A percentile compares a stretch with the other conserved stretches of the same genome.
These are phyloP conservation scores for Coemansia sp. DNA, from an alignment of 192 early-diverging fungal species.

Conservation along the genomic window DNA sequence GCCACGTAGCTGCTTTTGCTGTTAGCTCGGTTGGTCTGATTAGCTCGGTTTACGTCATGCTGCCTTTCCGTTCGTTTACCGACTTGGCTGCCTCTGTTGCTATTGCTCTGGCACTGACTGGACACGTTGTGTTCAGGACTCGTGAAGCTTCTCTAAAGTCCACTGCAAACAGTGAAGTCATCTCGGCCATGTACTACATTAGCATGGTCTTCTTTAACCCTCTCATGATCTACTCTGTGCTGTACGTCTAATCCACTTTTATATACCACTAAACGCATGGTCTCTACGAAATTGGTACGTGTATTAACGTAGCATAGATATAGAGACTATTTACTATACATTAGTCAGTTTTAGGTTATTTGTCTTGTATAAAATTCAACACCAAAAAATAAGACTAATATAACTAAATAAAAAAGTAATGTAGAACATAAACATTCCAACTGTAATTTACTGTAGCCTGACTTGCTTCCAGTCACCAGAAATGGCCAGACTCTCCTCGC, in stretches of 20 bases:
- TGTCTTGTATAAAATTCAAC: neutral
- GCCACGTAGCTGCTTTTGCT: neutral
- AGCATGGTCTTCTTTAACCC: constrained; percentile 10
- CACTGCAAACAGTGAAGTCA: neutral
- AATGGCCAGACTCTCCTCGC: constrained; percentile 43
- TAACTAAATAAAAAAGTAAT: neutral
- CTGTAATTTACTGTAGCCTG: constrained; percentile 14
- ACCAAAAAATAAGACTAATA: neutral
- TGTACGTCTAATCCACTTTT: neutral
- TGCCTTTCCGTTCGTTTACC: neutral
- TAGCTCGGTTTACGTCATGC: constrained; percentile 1
- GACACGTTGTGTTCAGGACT: neutral
- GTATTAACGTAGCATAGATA: neutral
- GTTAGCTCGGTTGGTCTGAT: neutral
- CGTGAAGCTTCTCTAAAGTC: neutral
- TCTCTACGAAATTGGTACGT: neutral
- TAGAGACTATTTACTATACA: neutral
- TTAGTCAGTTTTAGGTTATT: neutral
- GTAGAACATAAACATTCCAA: neutral
- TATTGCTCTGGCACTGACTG: neutral
- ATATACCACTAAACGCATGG: neutral
- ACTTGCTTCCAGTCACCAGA: constrained; percentile 43
- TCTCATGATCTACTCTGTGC: neutral
- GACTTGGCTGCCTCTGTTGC: neutral
- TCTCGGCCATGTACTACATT: neutral